Evolutionary conservation across 441 rosid genomes (phyloP), one percentile per base, ranked within the genome.

Genomic region (Jatropha podagrica): DNA sequence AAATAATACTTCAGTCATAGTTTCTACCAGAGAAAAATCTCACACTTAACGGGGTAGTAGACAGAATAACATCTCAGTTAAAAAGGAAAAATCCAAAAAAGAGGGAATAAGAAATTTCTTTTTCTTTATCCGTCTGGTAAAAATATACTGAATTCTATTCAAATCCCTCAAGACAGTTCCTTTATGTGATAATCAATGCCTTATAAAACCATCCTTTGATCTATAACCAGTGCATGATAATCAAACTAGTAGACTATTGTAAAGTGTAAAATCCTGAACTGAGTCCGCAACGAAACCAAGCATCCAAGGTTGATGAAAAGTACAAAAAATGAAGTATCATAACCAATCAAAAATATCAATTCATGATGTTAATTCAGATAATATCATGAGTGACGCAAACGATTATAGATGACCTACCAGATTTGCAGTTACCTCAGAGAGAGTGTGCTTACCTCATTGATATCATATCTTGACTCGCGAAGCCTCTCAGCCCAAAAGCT

Each of bases 401-500:
- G 62, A 71, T 65, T 32, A 52, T 62, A 69, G 56, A 41, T 38
- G 52, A 15, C 41, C 27, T 15, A 65, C 9, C 54, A 67, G 76
- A 73, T 46, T 44, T 20, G 26, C 3, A 32, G 68, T 42, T 14
- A 58, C 32, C 20, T 55, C 15, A 26, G 58, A 79, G 32, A 78
- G 52, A 52, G 40, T 66, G 68, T 37, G n/a, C 20, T 41, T 67
- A 94, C 98, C 97, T 94, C 95, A 75, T 91, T 94, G 76, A 92
- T 92, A 78, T 90, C 89, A 76, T 88, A 94, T 90, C 88, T 94
- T 55, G 94, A 87, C 75, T 94, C 98, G 65, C 97, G 98, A 77
- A 92, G 95, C 85, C 98, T 92, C 88, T 94, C 98, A 70, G 95
- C 89, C 98, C 98, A 95, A 88, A 90, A 95, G 76, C 46, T 82